These are phyloP conservation scores for Hortiboletus campestris DNA, from an alignment of 768 basidiomycete species.

Conservation along the genomic window DNA sequence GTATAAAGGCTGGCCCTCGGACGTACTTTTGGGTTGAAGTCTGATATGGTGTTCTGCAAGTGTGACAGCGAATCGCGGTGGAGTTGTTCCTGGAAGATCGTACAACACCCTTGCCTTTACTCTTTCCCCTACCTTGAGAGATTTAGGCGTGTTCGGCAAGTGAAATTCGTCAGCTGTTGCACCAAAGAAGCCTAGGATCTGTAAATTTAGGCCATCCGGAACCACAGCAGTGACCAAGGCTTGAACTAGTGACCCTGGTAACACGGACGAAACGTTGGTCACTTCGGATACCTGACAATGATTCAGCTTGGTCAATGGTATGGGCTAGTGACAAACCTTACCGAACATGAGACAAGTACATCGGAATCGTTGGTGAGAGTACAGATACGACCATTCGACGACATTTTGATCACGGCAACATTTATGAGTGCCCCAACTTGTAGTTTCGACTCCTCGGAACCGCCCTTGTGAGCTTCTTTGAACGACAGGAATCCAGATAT, in stretches of 20 bases:
- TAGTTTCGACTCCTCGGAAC: slow-evolving; percentile 37
- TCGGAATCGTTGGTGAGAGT: slow-evolving; percentile 58
- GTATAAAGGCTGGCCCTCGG: slow-evolving; percentile 37
- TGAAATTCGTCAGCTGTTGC: slow-evolving; percentile 87
- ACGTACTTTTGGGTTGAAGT: slow-evolving; percentile 43
- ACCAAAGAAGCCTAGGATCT: slow-evolving; percentile 88
- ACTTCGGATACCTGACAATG: slow-evolving; percentile 66
- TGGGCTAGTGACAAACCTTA: slow-evolving; percentile 34
- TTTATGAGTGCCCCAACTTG: slow-evolving; percentile 67
- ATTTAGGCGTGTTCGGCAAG: slow-evolving; percentile 44
- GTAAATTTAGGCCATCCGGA: slow-evolving; percentile 77
- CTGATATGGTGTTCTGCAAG: slow-evolving; percentile 68
- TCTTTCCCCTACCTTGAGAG: slow-evolving; percentile 66
- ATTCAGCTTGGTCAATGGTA: slow-evolving; percentile 1
- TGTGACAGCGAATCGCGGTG: slow-evolving; percentile 82
- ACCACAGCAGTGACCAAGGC: slow-evolving; percentile 75
- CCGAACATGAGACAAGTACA: slow-evolving; percentile 51
- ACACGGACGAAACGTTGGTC: slow-evolving; percentile 71
- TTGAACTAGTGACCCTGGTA: slow-evolving; percentile 84
- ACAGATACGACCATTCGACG: slow-evolving; percentile 78
- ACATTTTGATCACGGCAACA: slow-evolving; percentile 62
- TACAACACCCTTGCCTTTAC: slow-evolving; percentile 85
- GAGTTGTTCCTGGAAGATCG: slow-evolving; percentile 63
- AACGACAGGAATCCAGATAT: slow-evolving; percentile 83
- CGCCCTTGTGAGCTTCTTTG: slow-evolving; percentile 55